Percentiles rank a stretch among this genome's conserved stretches.
phyloP scores from a whole-genome alignment of 805 yeast genomes.

The Yarrowia hollandica region DNA sequence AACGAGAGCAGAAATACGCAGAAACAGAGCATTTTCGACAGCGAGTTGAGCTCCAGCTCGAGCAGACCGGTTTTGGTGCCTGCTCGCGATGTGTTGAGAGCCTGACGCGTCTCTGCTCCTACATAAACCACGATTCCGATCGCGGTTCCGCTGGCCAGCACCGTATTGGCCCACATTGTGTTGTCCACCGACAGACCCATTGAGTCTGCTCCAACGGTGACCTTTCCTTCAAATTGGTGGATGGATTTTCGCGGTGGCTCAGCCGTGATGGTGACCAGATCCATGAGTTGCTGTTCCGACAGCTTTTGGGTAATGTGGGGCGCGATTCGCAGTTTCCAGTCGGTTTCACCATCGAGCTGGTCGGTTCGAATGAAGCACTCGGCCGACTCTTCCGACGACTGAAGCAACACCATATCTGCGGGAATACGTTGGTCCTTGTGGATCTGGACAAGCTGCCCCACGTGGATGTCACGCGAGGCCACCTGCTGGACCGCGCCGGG shows the following conservation, averaged over 20 bases:
- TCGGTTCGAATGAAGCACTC: conserved; percentile 95
- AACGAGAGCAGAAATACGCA: conserved; percentile 80
- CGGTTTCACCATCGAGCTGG: conserved; percentile 98
- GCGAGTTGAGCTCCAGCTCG: conserved; percentile 83
- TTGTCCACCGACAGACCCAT: conserved; percentile 73
- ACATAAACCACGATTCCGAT: conserved; percentile 87
- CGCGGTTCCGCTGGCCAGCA: conserved; percentile 89
- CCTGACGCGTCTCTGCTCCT: conserved; percentile 91
- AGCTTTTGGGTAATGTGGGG: conserved; percentile 69
- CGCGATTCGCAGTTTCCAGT: conserved; percentile 92
- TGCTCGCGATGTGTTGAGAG: conserved; percentile 84
- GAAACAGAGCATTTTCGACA: conserved; percentile 84
- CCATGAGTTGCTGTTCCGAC: conserved; percentile 44
- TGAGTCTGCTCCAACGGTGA: conserved; percentile 58
- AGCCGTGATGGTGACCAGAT: conserved; percentile 57
- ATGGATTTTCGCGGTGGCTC: conserved; percentile 84
- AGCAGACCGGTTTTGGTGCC: conserved; percentile 87
- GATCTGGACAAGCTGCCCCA: conserved; percentile 80
- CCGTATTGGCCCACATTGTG: conserved; percentile 98
- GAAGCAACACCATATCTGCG: conserved; percentile 85
- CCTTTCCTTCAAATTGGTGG: conserved; percentile 75
- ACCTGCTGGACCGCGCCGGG: conserved; percentile 43
- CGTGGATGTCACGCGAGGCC: conserved; percentile 64
- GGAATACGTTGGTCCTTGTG: conserved; percentile 87
- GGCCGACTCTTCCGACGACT: conserved; percentile 75